Conservation (phyloP, 1,139 yeast genomes). For the Kodamaea fungicola region DNA sequence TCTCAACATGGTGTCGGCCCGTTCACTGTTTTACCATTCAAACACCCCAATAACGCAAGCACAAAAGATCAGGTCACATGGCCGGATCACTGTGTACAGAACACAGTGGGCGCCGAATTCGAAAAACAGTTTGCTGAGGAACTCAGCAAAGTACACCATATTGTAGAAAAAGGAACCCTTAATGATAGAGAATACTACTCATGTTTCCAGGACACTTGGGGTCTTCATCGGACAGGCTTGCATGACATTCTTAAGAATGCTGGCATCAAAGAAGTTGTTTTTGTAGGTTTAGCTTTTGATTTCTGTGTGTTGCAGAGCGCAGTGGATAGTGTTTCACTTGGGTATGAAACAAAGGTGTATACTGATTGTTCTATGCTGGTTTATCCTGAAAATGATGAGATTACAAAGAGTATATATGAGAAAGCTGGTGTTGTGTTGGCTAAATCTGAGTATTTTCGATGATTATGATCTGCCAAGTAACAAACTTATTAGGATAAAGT, state of each 20-base stretch:
- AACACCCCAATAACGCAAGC: constrained; percentile 42
- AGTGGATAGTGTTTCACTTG: constrained; percentile 56
- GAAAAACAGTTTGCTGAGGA: constrained; percentile 18
- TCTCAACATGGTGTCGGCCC: constrained; percentile 57
- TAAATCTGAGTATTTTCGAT: too few relatives aligned
- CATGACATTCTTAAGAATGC: constrained; percentile 40
- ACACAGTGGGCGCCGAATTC: constrained; percentile 58
- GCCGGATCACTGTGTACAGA: constrained; percentile 91
- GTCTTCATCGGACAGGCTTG: constrained; percentile 65
- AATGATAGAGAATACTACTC: constrained; percentile 82
- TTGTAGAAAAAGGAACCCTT: constrained; percentile 68
- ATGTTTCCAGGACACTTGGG: constrained; percentile 84
- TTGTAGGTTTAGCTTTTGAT: constrained; percentile 85
- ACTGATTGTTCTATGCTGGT: constrained; percentile 45
- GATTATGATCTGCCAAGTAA: too few relatives aligned
- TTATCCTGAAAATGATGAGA: constrained; percentile 24
- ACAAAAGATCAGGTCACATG: constrained; percentile 53
- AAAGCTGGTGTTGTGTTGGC: constrained; percentile 31
- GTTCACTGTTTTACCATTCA: constrained; percentile 46
- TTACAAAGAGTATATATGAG: constrained; percentile 27
- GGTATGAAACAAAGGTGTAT: constrained; percentile 62
- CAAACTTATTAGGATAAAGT: too few relatives aligned
- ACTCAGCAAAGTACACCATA: constrained; percentile 24
- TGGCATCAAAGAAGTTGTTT: constrained; percentile 56
- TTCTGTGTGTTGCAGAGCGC: constrained; percentile 81